phyloP scores from a whole-genome alignment of 345 rosid species.

The Eucalyptus erythrocorys region DNA sequence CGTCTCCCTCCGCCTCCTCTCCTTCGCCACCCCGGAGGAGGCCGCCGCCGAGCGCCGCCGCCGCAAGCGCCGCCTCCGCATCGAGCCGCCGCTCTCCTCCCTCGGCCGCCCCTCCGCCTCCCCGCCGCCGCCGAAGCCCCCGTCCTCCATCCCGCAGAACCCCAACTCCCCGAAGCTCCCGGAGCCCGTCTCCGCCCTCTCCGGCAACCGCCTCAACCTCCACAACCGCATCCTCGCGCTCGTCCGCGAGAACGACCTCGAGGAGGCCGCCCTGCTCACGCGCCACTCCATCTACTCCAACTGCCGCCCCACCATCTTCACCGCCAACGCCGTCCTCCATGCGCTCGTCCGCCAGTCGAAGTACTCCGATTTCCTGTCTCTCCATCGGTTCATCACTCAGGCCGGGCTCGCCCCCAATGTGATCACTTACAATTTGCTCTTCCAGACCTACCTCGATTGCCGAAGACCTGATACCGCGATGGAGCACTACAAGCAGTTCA shows the following conservation, averaged over 20 bases:
- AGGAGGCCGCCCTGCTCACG: slow-evolving; percentile 82
- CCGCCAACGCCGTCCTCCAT: slow-evolving; percentile 72
- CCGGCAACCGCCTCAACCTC: slow-evolving; percentile 76
- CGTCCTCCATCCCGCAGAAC: slow-evolving; percentile 32
- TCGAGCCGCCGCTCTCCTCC: slow-evolving; percentile 72
- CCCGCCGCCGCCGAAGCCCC: slow-evolving; percentile 39
- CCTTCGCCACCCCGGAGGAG: slow-evolving; percentile 73
- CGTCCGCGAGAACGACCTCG: slow-evolving; percentile 70
- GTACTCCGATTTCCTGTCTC: slow-evolving; percentile 57
- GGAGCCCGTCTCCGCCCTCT: slow-evolving; percentile 56
- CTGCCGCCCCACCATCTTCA: slow-evolving; percentile 81
- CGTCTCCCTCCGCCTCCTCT: slow-evolving; percentile 32
- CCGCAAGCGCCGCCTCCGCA: slow-evolving; percentile 75
- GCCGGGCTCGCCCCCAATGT: slow-evolving; percentile 80
- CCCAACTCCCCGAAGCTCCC: slow-evolving; percentile 83
- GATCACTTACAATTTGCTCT: slow-evolving; percentile 60
- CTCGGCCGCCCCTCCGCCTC: slow-evolving; percentile 44
- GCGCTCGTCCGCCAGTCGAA: slow-evolving; percentile 83
- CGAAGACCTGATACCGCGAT: slow-evolving; percentile 68
- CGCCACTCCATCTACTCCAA: slow-evolving; percentile 93
- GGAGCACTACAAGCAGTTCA: slow-evolving; percentile 68
- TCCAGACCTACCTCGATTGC: slow-evolving; percentile 79
- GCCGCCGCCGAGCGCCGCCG: slow-evolving; percentile 93
- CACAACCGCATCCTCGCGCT: slow-evolving; percentile 67
- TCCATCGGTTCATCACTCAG: slow-evolving; percentile 68